phyloP scores from a whole-genome alignment of 768 basidiomycete genomes.

The Rubroboletus pulcherrimus region DNA sequence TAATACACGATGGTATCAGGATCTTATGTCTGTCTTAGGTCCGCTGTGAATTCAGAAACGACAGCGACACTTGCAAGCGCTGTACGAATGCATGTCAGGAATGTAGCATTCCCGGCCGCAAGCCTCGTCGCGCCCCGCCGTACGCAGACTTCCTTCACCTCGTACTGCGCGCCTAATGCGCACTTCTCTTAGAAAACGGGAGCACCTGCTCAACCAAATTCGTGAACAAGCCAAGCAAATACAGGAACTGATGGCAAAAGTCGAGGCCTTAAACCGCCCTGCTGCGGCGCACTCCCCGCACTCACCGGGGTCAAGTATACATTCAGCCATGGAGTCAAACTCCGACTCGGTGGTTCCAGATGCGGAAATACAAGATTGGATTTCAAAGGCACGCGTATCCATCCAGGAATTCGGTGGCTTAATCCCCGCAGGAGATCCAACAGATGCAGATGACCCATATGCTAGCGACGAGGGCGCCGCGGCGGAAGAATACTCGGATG shows the following conservation, averaged over 20 bases:
- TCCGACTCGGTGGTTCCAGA: conserved; percentile 33
- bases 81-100: conserved; percentile 69
- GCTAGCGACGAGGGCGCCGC: conserved; percentile 39
- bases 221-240: conserved; percentile 72
- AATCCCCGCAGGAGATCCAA: conserved; percentile 58
- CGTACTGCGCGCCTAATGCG: background rate
- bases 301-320: conserved; percentile 29
- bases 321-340: conserved; percentile 26
- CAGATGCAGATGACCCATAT: conserved; percentile 40
- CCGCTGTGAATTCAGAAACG: conserved; percentile 70
- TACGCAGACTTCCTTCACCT: conserved; percentile 36
- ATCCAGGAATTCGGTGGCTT: conserved; percentile 65
- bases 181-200: conserved; percentile 58
- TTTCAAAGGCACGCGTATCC: conserved; percentile 66
- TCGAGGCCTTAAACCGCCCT: conserved; percentile 45
- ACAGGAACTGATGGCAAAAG: conserved; percentile 63
- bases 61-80: conserved; percentile 71
- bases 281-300: conserved; percentile 33
- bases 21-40: conserved; percentile 42
- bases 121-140: conserved; percentile 77
- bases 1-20: background rate
- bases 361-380: conserved; percentile 72
- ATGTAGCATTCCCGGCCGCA: conserved; percentile 79
- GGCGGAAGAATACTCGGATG: conserved; percentile 34
- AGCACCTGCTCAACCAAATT: conserved; percentile 73